Conservation (phyloP, 2,329 filamentous ascomycete species). For the Lachnum nothofagi region DNA sequence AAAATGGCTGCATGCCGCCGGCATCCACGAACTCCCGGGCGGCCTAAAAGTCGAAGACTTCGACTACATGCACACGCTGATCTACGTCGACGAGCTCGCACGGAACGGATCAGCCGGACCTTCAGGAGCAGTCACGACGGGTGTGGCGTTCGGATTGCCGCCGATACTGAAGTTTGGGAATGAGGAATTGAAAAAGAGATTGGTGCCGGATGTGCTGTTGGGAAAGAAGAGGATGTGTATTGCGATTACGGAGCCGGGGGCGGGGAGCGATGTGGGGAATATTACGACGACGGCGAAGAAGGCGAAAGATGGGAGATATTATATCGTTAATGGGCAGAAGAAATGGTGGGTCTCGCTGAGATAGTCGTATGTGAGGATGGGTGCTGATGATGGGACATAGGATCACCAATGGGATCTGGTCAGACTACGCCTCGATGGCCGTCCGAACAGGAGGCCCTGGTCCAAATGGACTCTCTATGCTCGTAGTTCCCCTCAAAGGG, state of each 20-base stretch:
- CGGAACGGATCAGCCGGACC: constrained; percentile 62
- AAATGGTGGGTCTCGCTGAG: constrained; percentile 52
- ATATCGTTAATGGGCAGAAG: constrained; percentile 69
- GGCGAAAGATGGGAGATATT: constrained; percentile 58
- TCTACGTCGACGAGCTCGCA: constrained; percentile 66
- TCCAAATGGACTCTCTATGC: constrained; percentile 60
- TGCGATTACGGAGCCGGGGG: constrained; percentile 72
- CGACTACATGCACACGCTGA: constrained; percentile 65
- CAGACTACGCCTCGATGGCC: constrained; percentile 64
- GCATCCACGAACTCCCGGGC: constrained; percentile 62
- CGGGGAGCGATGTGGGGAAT: constrained; percentile 69
- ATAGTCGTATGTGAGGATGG: background rate
- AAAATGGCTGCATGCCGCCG: constrained; percentile 59
- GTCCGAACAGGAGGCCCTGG: constrained; percentile 61
- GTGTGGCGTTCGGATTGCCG: constrained; percentile 67
- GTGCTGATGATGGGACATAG: constrained; percentile 26
- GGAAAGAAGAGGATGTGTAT: constrained; percentile 66
- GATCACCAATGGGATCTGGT: constrained; percentile 70
- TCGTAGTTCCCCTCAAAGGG: constrained; percentile 66
- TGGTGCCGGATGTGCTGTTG: constrained; percentile 62
- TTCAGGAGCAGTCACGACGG: constrained; percentile 59
- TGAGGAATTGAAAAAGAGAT: constrained; percentile 55
- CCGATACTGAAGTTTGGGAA: constrained; percentile 66
- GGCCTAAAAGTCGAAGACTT: constrained; percentile 66
- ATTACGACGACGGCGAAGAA: constrained; percentile 64